phyloP scores from a whole-genome alignment of 2,329 filamentous ascomycete species.

The Neonectria coccinea region DNA sequence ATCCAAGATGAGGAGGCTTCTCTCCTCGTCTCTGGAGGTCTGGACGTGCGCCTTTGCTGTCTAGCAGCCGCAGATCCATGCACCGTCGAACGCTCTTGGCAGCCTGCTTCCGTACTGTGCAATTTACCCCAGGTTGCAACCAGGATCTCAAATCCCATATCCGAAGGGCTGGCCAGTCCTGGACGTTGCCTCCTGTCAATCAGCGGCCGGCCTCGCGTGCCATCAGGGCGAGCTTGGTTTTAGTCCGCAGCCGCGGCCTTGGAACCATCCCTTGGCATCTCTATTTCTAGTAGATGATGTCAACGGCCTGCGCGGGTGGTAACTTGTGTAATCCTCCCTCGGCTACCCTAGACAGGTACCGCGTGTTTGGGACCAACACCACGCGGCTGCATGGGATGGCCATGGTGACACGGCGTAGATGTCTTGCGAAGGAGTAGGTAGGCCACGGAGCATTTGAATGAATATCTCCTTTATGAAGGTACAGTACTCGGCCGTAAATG shows the following conservation, averaged over 20 bases:
- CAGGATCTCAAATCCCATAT: background rate
- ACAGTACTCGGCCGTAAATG: background rate
- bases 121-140: background rate
- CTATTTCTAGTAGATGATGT: constrained; percentile 1
- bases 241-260: background rate
- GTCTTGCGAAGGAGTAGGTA: background rate
- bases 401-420: background rate
- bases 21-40: background rate
- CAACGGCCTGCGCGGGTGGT: background rate
- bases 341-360: constrained; percentile 1
- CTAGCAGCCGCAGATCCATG: constrained; percentile 1
- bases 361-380: background rate
- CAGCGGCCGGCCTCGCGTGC: background rate
- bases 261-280: constrained; percentile 5
- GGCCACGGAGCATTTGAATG: background rate
- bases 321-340: background rate
- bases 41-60: background rate
- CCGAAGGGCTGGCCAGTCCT: background rate
- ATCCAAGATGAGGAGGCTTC: background rate
- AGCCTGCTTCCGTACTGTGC: background rate
- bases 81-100: background rate
- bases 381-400: too few relatives aligned
- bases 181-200: background rate
- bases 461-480: background rate
- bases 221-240: background rate